phyloP scores from a whole-genome alignment of 345 rosid species.

The Raphanus sativus region DNA sequence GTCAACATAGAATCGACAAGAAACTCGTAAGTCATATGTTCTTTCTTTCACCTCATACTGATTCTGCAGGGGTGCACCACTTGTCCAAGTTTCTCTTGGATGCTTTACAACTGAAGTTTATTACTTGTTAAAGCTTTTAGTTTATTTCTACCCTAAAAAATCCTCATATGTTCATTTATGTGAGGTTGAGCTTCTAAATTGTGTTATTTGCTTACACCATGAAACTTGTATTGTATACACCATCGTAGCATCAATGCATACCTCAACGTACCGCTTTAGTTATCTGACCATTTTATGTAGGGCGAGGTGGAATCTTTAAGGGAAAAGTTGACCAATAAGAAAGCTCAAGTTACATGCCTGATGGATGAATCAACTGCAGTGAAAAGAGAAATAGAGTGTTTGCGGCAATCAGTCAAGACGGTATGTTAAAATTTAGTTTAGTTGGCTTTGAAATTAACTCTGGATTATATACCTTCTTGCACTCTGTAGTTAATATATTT shows the following conservation, averaged over 20 bases:
- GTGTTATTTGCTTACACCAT: not conserved
- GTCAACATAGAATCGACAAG: constrained; percentile 76
- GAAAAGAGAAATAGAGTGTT: constrained; percentile 61
- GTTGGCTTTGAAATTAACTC: not conserved
- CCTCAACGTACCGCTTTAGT: not conserved
- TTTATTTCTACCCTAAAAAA: not conserved
- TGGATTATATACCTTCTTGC: not conserved
- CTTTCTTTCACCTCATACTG: not conserved
- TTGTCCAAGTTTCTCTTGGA: constrained; percentile 10
- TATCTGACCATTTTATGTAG: constrained; percentile 41
- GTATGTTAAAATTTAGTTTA: constrained; percentile 46
- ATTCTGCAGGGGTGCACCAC: not conserved
- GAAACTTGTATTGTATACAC: not conserved
- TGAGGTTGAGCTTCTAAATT: constrained; percentile 8
- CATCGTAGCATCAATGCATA: constrained; percentile 10
- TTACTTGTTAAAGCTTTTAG: not conserved
- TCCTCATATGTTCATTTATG: not conserved
- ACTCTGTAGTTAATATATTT: not conserved
- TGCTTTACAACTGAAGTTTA: too few species aligned
- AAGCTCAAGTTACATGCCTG: constrained; percentile 56
- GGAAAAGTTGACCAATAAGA: constrained; percentile 54
- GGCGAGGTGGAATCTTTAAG: constrained; percentile 50
- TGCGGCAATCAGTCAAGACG: constrained; percentile 52
- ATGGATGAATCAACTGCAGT: constrained; percentile 60
- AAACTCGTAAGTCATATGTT: constrained; percentile 51